These are phyloP conservation scores for Dorcoceras hygrometricum DNA, from an alignment of 257 asterid genomes.

Conservation along the genomic window DNA sequence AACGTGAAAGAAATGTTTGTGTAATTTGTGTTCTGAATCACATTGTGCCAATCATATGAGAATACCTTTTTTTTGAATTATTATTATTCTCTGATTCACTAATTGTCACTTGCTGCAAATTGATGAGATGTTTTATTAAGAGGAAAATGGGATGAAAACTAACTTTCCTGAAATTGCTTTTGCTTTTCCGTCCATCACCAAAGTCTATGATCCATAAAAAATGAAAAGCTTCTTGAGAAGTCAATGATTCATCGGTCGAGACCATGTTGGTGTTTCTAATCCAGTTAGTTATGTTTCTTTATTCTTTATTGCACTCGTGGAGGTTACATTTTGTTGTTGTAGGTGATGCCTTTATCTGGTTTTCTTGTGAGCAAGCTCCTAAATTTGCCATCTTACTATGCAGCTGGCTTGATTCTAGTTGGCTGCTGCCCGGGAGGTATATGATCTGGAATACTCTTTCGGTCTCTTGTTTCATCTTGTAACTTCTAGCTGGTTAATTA, in stretches of 20 bases:
- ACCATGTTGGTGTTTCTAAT: background rate
- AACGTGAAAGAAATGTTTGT: background rate
- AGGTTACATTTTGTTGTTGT: conserved; percentile 28
- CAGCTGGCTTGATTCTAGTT: conserved; percentile 88
- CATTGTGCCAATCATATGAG: background rate
- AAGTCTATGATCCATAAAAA: background rate
- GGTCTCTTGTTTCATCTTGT: background rate
- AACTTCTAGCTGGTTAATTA: conserved; percentile 2
- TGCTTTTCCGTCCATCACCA: background rate
- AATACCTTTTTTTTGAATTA: background rate
- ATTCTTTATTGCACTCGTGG: background rate
- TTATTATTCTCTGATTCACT: background rate
- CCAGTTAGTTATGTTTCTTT: background rate
- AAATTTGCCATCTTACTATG: conserved; percentile 79
- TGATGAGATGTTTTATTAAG: background rate
- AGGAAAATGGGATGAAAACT: background rate
- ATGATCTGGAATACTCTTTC: background rate
- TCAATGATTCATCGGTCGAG: background rate
- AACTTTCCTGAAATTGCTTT: background rate
- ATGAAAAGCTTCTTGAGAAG: background rate
- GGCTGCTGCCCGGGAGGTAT: conserved; percentile 98
- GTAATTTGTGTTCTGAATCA: background rate
- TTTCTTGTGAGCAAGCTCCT: conserved; percentile 82
- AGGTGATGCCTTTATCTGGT: conserved; percentile 91
- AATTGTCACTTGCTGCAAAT: background rate